phyloP scores from a whole-genome alignment of 495 filamentous ascomycete species.

The Usnea hakonensis region DNA sequence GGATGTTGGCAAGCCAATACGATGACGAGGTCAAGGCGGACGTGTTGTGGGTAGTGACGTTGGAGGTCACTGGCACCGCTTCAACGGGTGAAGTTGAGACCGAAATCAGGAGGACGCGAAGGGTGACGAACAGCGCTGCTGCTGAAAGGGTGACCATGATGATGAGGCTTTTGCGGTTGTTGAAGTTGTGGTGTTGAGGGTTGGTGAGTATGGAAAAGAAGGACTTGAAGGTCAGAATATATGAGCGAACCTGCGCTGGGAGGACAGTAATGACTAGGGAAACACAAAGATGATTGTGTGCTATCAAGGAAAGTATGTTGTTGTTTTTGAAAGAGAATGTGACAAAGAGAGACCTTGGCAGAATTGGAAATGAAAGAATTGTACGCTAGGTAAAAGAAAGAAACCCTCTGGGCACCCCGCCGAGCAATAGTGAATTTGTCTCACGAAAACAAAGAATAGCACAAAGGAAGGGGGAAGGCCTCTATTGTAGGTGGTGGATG shows the following conservation, averaged over 20 bases:
- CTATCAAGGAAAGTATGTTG: conserved; percentile 3
- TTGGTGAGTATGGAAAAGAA: not conserved
- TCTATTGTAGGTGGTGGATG: not conserved
- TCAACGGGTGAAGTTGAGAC: conserved; percentile 34
- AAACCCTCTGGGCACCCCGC: not conserved
- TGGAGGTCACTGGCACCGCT: conserved; percentile 35
- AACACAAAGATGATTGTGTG: not conserved
- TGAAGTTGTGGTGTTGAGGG: not conserved
- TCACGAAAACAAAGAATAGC: not conserved
- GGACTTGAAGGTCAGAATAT: conserved; percentile 18
- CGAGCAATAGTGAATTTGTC: conserved; percentile 6
- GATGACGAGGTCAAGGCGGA: conserved; percentile 25
- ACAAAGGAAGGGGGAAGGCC: not conserved
- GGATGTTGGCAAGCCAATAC: conserved; percentile 72
- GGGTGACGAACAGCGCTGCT: conserved; percentile 18
- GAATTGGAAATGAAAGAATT: not conserved
- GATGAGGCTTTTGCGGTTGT: conserved; percentile 17
- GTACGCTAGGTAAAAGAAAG: not conserved
- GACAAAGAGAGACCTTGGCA: conserved; percentile 7
- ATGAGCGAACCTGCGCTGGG: conserved; percentile 25
- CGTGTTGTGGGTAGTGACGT: conserved; percentile 11
- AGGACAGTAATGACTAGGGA: conserved; percentile 4
- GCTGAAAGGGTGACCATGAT: conserved; percentile 23
- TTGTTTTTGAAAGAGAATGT: conserved; percentile 12
- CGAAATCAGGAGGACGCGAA: conserved; percentile 32